phyloP scores from a whole-genome alignment of 768 basidiomycete genomes.

The Amanita exitialis region DNA sequence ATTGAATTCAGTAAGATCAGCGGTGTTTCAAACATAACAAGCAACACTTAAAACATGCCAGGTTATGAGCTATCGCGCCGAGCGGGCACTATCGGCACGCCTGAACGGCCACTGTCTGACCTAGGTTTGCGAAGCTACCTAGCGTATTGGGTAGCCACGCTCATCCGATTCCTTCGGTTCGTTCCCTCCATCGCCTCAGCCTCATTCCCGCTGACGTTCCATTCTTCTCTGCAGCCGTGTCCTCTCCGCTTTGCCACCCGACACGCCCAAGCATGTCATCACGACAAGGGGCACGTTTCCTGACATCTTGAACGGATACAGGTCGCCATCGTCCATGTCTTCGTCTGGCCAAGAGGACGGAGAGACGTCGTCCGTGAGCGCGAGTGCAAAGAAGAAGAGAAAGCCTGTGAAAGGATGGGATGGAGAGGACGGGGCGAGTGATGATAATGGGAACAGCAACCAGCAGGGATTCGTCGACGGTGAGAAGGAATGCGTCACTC shows the following conservation, averaged over 20 bases:
- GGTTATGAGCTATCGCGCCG: conserved; percentile 89
- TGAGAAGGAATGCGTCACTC: conserved; percentile 7
- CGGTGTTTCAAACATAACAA: neutral
- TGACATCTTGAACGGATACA: conserved; percentile 17
- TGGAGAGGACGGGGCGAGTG: conserved; percentile 34
- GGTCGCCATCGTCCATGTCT: conserved; percentile 15
- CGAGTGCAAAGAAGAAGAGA: conserved; percentile 26
- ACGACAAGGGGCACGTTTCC: conserved; percentile 34
- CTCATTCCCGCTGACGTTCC: neutral
- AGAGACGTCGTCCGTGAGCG: conserved; percentile 11
- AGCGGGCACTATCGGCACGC: conserved; percentile 75
- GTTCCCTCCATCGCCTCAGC: conserved; percentile 8
- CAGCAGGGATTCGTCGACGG: conserved; percentile 12
- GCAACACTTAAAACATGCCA: conserved; percentile 19
- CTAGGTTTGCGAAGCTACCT: conserved; percentile 88
- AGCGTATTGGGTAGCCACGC: conserved; percentile 75
- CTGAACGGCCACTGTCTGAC: conserved; percentile 91
- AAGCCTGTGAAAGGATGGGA: conserved; percentile 63
- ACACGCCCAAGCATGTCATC: conserved; percentile 26
- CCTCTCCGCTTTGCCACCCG: conserved; percentile 50
- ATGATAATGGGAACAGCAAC: conserved; percentile 21
- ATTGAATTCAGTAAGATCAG: conserved; percentile 90
- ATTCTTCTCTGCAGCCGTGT: conserved; percentile 29
- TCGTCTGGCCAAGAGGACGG: conserved; percentile 19
- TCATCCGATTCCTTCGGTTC: conserved; percentile 78